Base-by-base conservation (phyloP, 305 asterid genomes). In the Euphrasia arctica region DNA sequence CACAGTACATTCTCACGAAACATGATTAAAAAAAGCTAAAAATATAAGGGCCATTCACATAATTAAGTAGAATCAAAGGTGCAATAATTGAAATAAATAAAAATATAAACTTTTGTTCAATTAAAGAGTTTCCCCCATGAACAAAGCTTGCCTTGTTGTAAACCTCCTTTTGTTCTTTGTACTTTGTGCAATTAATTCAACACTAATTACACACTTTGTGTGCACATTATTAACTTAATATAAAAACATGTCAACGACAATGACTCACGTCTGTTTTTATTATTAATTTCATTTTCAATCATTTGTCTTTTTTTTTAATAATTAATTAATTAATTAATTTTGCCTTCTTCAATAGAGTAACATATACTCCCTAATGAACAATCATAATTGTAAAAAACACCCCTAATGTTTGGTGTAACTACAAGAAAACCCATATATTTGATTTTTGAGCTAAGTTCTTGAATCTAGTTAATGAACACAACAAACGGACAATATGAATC, bases 161-260 rank as follows among this genome's bases (percentile, higher is more conserved):
- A 55, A 73, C 58, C 34, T 18, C 34, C 49, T 61, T 73, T 54
- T 58, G 73, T 76, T 70, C 71, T 74, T 79, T 68, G 76, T 74
- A 72, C 90, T 82, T 77, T 59, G 6, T 54, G 72, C 71, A 29
- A 54, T 45, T 54, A 68, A 54, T 9, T 42, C 25, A 36, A 54
- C 29, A 34, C 39, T n/a, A 42, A 42, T 47, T 66, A 29, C 48
- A 54, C 74, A 54, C 74, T 66, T 54, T 61, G 66, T 60, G 63
- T 55, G 65, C 70, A 70, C 29, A 76, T 52, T 11, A 54, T 18
- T 11, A 28, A 22, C 4, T 31, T 10, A 28, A 74, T 70, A 64
- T 54, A 61, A 74, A 67, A 78, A 70, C 78, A 72, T 86, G 91
- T 81, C 84, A 82, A 81, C 84, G 87, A 82, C 95, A 84, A 77